phyloP scores from a whole-genome alignment of 176 grass and related monocot genomes.

The Aegilops tauschii region DNA sequence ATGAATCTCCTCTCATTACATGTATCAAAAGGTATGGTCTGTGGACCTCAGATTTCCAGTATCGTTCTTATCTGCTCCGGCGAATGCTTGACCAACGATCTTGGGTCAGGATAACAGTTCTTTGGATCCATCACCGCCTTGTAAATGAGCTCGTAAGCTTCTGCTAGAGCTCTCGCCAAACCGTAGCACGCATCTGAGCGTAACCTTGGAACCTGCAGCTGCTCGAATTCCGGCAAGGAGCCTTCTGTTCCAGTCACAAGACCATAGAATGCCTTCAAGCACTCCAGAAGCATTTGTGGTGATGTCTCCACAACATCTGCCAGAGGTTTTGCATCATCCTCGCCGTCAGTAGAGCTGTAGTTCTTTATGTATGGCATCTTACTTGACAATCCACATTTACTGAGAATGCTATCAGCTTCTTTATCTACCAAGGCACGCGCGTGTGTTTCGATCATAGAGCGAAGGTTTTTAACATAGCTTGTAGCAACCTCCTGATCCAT shows the following conservation, averaged over 20 bases:
- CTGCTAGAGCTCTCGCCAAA: conserved; percentile 69
- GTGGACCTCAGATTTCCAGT: conserved; percentile 69
- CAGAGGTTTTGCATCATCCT: conserved; percentile 46
- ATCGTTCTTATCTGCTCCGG: conserved; percentile 92
- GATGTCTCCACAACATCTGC: conserved; percentile 68
- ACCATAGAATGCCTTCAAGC: conserved; percentile 78
- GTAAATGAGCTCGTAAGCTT: conserved; percentile 75
- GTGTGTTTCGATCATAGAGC: conserved; percentile 64
- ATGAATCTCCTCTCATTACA: conserved; percentile 10
- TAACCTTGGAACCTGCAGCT: conserved; percentile 75
- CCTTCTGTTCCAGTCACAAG: conserved; percentile 80
- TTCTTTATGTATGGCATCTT: conserved; percentile 81
- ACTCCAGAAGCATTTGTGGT: conserved; percentile 59
- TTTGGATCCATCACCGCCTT: conserved; percentile 72
- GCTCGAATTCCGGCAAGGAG: conserved; percentile 90
- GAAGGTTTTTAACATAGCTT: conserved; percentile 62
- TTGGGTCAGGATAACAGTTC: conserved; percentile 85
- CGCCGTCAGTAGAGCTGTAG: conserved; percentile 22
- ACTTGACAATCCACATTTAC: conserved; percentile 59
- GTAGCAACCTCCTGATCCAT: conserved; percentile 64
- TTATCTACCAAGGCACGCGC: conserved; percentile 58
- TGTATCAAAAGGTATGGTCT: background rate
- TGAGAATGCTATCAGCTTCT: conserved; percentile 74
- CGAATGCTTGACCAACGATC: conserved; percentile 78
- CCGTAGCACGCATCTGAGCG: conserved; percentile 65